A percentile compares a stretch with the other conserved stretches of the same genome.
phyloP scores from a whole-genome alignment of 257 asterid genomes.

The Linderniella brevidens region DNA sequence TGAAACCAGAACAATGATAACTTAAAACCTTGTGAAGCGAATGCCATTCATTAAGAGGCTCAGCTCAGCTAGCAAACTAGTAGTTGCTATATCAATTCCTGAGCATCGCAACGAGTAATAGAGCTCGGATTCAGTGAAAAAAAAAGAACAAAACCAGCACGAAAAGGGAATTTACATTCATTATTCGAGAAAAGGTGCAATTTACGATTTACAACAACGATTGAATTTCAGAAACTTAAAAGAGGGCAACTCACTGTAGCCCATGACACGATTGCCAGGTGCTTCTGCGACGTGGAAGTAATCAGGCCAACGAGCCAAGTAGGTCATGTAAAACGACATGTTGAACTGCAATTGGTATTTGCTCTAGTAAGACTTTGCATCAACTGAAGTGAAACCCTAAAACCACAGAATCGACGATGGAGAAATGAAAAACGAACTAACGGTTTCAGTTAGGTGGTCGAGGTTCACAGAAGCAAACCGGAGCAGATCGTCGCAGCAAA shows the following conservation, averaged over 20 bases:
- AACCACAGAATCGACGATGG: neutral
- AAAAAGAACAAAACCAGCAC: neutral
- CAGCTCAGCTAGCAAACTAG: too few species aligned
- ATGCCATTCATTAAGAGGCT: too few species aligned
- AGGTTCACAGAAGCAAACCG: constrained; percentile 77
- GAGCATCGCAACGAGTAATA: too few species aligned
- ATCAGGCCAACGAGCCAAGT: constrained; percentile 97
- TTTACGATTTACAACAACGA: too few species aligned
- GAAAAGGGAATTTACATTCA: too few species aligned
- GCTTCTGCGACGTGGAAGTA: constrained; percentile 90
- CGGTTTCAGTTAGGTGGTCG: constrained; percentile 90
- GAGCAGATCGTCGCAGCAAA: constrained; percentile 93
- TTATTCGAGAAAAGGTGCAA: too few species aligned
- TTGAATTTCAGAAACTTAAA: too few species aligned
- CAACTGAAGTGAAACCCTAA: too few species aligned
- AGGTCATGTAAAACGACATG: constrained; percentile 80
- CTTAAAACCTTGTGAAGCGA: too few species aligned
- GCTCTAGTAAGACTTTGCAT: neutral
- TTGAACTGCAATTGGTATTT: constrained; percentile 27
- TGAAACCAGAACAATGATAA: too few species aligned
- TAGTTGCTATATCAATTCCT: too few species aligned
- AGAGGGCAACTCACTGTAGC: constrained; percentile 27
- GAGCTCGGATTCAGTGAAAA: neutral
- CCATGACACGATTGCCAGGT: constrained; percentile 63
- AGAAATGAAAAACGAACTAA: constrained; percentile 9